phyloP scores from a whole-genome alignment of 1,139 yeast genomes.

The Magnusiomyces sp. region DNA sequence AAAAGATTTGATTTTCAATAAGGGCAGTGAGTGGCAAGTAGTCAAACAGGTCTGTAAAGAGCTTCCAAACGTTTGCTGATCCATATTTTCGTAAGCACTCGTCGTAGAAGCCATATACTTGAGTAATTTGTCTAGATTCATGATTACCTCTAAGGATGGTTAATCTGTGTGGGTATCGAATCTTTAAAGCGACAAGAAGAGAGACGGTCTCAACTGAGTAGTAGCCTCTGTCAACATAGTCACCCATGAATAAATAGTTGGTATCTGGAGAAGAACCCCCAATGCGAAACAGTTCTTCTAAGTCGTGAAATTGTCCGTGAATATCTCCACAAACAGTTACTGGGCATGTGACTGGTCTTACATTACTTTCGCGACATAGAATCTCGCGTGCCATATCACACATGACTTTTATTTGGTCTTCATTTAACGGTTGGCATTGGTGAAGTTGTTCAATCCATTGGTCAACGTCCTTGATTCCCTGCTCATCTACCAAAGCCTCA shows the following conservation, averaged over 20 bases:
- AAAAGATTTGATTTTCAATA: conserved; percentile 74
- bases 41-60: conserved; percentile 74
- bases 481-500: conserved; percentile 5
- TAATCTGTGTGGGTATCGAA: conserved; percentile 86
- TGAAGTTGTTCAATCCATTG: conserved; percentile 54
- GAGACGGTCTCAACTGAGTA: conserved; percentile 88
- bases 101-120: conserved; percentile 96
- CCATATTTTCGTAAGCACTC: conserved; percentile 96
- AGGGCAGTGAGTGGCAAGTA: conserved; percentile 90
- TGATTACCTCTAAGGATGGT: conserved; percentile 94
- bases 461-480: conserved; percentile 35
- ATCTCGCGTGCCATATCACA: conserved; percentile 63
- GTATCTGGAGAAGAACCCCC: conserved; percentile 88
- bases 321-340: conserved; percentile 98
- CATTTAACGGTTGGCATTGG: conserved; percentile 77
- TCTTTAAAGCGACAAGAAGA: conserved; percentile 70
- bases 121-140: conserved; percentile 94
- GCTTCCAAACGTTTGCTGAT: conserved; percentile 87
- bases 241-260: conserved; percentile 76
- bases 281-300: conserved; percentile 73
- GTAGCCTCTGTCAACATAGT: conserved; percentile 95
- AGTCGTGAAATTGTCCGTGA: conserved; percentile 94
- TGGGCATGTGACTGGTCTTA: conserved; percentile 90
- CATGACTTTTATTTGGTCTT: conserved; percentile 69
- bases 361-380: conserved; percentile 83